A percentile compares a stretch with the other conserved stretches of the same genome.
phyloP scores from a whole-genome alignment of 129 eudicot genomes.

The Arctium minus region DNA sequence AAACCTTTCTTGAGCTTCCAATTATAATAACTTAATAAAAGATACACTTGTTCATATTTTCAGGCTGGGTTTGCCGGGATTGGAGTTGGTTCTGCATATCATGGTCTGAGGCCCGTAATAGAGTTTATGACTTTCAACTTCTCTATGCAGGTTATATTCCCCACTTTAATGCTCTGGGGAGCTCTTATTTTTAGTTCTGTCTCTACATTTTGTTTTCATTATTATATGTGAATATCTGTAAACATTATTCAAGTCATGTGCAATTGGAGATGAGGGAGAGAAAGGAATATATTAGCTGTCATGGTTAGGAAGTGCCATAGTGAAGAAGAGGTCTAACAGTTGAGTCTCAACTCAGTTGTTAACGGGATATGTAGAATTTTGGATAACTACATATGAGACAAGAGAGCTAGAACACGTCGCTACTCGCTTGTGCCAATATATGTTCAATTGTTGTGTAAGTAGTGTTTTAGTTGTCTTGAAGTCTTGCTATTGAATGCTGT shows the following conservation, averaged over 20 bases:
- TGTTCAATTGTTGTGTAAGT: no score
- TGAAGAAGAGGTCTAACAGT: background rate
- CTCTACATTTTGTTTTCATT: background rate
- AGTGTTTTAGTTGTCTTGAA: no score
- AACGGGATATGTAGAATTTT: background rate
- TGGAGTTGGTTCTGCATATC: conserved; percentile 82
- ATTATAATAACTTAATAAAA: background rate
- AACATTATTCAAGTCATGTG: background rate
- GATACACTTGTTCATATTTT: conserved; percentile 5
- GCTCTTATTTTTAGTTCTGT: background rate
- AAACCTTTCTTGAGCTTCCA: conserved; percentile 14
- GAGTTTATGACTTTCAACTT: conserved; percentile 93
- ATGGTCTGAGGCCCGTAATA: conserved; percentile 63
- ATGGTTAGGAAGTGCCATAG: background rate
- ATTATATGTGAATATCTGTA: background rate
- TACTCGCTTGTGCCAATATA: no score
- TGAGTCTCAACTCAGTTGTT: background rate
- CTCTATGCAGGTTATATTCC: conserved; percentile 71
- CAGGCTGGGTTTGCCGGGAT: conserved; percentile 88
- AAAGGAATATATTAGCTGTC: background rate
- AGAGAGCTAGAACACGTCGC: no score
- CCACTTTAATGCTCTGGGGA: background rate
- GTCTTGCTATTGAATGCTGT: background rate
- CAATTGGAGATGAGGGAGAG: background rate
- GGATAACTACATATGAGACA: background rate